Base-by-base conservation (phyloP, 345 rosid species). In the Sapria himalayana region DNA sequence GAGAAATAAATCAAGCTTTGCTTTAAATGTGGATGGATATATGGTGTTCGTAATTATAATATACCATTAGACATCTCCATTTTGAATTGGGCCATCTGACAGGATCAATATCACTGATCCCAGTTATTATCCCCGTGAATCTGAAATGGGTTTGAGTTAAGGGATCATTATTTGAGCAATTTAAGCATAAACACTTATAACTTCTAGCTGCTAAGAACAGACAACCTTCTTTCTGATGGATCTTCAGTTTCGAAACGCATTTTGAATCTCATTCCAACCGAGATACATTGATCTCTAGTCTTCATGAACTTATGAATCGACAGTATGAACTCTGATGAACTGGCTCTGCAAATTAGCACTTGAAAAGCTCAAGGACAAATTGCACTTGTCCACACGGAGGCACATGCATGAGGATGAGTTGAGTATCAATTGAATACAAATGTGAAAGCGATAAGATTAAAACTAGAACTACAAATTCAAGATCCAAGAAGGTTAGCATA, bases 51-150 rank as follows among this genome's bases (percentile, higher is more conserved):
- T n/a, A n/a, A n/a, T n/a, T n/a, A n/a, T n/a, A n/a, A n/a, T 54
- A 35, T 71, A 86, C 99, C 81, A 51, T 20, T 37, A 89, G 74
- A 63, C 93, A 77, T 69, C 81, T 71, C 98, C 98, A 89, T 64
- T 80, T 89, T 11, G 98, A 89, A 48, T 76, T 71, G 46, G 86
- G 78, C 98, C 99, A 89, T 55, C 95, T 60, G 42, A 57, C 45
- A 50, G 95, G 95, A 67, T 89, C 99, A 29, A 74, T 43, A 43
- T 89, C 99, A 46, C 76, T 70, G 46, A 80, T 55, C 39, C 85
- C 79, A 25, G 75, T 68, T 61, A 89, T 72, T 39, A 84, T 57
- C 39, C 99, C 99, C 17, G 72, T 61, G 52, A 59, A 66, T 50
- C 99, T 89, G 79, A 34, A 42, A 19, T 2, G 9, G 50, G 36